Percentiles rank a stretch among this genome's conserved stretches.
Evolutionary conservation across 768 basidiomycete species (phyloP).

Genomic region (Zangia roseola): DNA sequence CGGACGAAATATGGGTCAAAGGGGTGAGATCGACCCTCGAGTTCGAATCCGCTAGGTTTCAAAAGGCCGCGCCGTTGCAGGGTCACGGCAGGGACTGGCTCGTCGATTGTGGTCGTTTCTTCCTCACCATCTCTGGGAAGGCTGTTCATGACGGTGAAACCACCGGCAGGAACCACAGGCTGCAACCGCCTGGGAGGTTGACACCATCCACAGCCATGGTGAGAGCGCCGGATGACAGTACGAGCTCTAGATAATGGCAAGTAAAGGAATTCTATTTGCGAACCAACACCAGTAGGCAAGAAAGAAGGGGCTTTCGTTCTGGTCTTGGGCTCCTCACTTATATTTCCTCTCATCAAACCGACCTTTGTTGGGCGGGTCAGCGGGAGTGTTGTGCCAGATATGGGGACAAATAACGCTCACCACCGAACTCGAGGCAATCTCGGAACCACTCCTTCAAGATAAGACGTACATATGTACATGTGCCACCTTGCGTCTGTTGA

Average conservation of each 20-base stretch:
- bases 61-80: slow-evolving; percentile 69
- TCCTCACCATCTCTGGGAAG: slow-evolving; percentile 35
- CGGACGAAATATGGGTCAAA: slow-evolving; percentile 4
- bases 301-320: slow-evolving; percentile 40
- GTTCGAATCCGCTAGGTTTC: slow-evolving; percentile 62
- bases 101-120: slow-evolving; percentile 56
- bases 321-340: slow-evolving; percentile 59
- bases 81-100: slow-evolving; percentile 57
- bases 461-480: slow-evolving; percentile 68
- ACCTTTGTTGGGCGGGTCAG: slow-evolving; percentile 37
- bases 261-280: neutral
- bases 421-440: slow-evolving; percentile 82
- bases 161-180: slow-evolving; percentile 8
- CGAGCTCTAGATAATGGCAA: slow-evolving; percentile 8
- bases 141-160: slow-evolving; percentile 22
- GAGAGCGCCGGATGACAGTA: slow-evolving; percentile 6
- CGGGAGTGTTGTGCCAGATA: neutral
- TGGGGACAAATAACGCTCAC: slow-evolving; percentile 30
- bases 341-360: slow-evolving; percentile 65
- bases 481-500: slow-evolving; percentile 69
- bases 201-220: slow-evolving; percentile 7
- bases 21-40: slow-evolving; percentile 40
- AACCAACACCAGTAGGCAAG: neutral
- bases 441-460: slow-evolving; percentile 98
- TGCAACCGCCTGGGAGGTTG: slow-evolving; percentile 24